These are phyloP conservation scores for Aspergillus novoparasiticus DNA, from an alignment of 2,329 filamentous ascomycete species.

Conservation along the genomic window DNA sequence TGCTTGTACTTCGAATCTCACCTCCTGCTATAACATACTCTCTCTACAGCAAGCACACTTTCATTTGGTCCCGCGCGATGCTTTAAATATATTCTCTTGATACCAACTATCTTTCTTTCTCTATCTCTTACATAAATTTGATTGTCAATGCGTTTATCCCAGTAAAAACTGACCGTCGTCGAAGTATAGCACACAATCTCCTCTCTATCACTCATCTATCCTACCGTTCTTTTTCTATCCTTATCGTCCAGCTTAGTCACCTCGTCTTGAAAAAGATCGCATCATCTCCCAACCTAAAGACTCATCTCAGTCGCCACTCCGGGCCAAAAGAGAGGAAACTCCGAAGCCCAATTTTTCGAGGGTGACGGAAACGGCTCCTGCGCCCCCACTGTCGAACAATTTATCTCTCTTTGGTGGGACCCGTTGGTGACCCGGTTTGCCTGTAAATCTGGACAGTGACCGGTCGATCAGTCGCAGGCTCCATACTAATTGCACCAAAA, in stretches of 20 bases:
- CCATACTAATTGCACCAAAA: conserved; percentile 17
- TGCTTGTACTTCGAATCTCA: neutral
- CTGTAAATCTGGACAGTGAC: conserved; percentile 47
- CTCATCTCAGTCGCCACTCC: conserved; percentile 24
- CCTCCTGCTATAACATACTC: neutral
- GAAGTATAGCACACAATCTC: neutral
- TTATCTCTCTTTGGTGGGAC: conserved; percentile 25
- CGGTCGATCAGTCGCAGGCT: conserved; percentile 34
- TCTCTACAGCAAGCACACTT: neutral
- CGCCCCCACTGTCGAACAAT: conserved; percentile 15
- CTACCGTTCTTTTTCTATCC: neutral
- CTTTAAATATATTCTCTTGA: neutral
- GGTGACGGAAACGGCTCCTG: conserved; percentile 35
- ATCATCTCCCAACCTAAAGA: conserved; percentile 11
- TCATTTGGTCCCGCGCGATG: neutral
- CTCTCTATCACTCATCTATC: neutral
- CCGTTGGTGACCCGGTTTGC: conserved; percentile 50
- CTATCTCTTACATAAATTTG: neutral
- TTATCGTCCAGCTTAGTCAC: conserved; percentile 10
- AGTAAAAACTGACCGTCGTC: neutral
- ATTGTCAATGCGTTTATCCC: neutral
- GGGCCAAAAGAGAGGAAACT: conserved; percentile 7
- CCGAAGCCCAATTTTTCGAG: conserved; percentile 11
- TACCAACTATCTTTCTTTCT: neutral
- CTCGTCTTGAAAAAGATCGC: conserved; percentile 1